Conservation (phyloP, 345 rosid species). For the Populus deltoides region DNA sequence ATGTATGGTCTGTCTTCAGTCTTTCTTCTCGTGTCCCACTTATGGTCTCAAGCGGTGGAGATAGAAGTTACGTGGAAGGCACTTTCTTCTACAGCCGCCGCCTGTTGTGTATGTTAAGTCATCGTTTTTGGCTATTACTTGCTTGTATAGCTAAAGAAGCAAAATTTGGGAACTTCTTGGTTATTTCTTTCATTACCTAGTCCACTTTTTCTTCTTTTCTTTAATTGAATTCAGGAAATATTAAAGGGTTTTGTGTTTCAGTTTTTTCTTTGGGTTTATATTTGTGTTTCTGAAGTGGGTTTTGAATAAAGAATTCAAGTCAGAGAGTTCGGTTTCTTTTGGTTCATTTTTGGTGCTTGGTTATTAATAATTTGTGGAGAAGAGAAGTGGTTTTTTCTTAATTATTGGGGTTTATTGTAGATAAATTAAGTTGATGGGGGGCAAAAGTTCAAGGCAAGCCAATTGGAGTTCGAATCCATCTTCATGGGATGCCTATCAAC, state of each 20-base stretch:
- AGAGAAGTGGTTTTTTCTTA: background rate
- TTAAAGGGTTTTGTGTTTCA: background rate
- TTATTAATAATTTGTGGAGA: background rate
- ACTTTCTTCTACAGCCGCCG: background rate
- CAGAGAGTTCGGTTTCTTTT: background rate
- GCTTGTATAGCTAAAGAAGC: background rate
- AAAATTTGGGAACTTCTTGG: background rate
- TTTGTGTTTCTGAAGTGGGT: background rate
- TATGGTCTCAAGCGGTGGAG: constrained; percentile 2
- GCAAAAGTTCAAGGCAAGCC: constrained; percentile 51
- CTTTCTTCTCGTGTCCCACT: no score
- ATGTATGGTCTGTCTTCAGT: no score
- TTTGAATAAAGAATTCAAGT: background rate
- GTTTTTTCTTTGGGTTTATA: background rate
- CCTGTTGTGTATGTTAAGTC: background rate
- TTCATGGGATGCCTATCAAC: constrained; percentile 52
- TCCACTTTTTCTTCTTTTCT: background rate
- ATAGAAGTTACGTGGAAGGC: constrained; percentile 8
- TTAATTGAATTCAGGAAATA: background rate
- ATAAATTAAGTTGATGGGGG: constrained; percentile 56
- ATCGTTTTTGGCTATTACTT: background rate
- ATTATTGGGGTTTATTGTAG: constrained; percentile 14
- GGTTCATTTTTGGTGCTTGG: background rate
- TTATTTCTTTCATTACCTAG: background rate
- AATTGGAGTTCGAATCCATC: constrained; percentile 52